Percentiles rank a stretch among this genome's conserved stretches.
These are phyloP conservation scores for Chimonanthus praecox DNA, from an alignment of 164 flowering plant species.

Conservation along the genomic window DNA sequence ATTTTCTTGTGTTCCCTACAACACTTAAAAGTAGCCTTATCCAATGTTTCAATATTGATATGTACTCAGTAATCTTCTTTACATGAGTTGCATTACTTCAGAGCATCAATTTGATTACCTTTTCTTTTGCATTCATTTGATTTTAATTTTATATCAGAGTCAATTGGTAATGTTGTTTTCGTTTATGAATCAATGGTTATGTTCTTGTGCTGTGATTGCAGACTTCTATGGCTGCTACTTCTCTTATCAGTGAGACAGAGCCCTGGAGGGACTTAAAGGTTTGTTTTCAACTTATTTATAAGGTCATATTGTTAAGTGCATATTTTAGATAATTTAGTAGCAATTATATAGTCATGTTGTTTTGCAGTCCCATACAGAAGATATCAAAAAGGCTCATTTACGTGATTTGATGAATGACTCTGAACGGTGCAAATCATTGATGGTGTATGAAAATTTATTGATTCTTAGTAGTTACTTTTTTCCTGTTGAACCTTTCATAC, in stretches of 20 bases:
- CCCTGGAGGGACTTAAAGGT: conserved; percentile 91
- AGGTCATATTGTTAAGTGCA: neutral
- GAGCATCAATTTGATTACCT: neutral
- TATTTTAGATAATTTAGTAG: neutral
- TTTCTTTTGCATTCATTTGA: neutral
- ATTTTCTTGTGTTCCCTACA: too few relatives aligned
- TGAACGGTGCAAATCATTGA: conserved; percentile 77
- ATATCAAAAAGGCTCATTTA: conserved; percentile 69
- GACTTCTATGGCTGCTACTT: conserved; percentile 46
- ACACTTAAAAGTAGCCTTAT: neutral
- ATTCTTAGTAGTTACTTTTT: neutral
- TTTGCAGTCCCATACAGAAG: conserved; percentile 69
- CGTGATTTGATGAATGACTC: conserved; percentile 75
- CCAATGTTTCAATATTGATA: neutral
- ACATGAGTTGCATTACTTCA: neutral
- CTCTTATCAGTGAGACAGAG: conserved; percentile 68
- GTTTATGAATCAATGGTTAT: neutral
- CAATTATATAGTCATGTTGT: neutral
- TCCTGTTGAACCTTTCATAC: neutral
- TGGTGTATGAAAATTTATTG: conserved; percentile 46
- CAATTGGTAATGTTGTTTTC: neutral
- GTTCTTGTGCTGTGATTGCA: neutral
- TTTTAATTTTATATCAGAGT: neutral
- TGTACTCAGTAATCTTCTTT: neutral
- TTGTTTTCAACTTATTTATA: neutral